A percentile compares a stretch with the other conserved stretches of the same genome.
These are phyloP conservation scores for Penicillium sp. DNA, from an alignment of 2,329 filamentous ascomycete species.

Conservation along the genomic window DNA sequence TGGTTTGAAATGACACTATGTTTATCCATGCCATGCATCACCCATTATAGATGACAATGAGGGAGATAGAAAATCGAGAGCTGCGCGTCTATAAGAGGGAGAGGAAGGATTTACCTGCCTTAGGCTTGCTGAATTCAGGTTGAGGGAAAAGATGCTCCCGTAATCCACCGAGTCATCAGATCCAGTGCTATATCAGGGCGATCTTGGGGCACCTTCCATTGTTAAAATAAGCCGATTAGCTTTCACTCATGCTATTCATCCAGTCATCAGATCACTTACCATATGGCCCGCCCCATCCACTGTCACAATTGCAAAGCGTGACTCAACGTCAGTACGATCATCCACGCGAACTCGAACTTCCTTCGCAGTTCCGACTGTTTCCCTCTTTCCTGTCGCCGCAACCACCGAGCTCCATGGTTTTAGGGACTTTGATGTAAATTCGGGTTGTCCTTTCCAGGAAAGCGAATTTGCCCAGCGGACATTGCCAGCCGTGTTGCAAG, in stretches of 20 bases:
- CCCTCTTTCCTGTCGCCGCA: constrained; percentile 3
- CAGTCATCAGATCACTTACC: constrained; percentile 1
- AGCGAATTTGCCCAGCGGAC: constrained; percentile 25
- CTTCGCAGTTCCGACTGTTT: constrained; percentile 13
- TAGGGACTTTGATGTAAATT: constrained; percentile 19
- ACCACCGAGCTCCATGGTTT: constrained; percentile 17
- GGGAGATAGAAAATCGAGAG: no score
- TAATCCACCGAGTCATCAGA: constrained; percentile 38
- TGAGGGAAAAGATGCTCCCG: constrained; percentile 6
- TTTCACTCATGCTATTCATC: background rate
- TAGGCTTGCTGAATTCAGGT: no score
- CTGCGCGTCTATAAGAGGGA: no score
- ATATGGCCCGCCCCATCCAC: constrained; percentile 15
- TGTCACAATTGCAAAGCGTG: constrained; percentile 16
- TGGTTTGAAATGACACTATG: no score
- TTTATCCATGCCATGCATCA: no score
- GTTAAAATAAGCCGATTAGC: background rate
- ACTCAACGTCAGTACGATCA: background rate
- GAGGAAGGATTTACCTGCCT: no score
- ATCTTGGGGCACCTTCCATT: constrained; percentile 10
- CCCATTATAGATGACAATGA: no score
- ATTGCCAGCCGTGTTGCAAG: constrained; percentile 29
- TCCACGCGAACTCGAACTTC: constrained; percentile 9
- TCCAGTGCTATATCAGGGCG: constrained; percentile 7
- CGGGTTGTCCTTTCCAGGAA: constrained; percentile 25